These are phyloP conservation scores for Rhodotorula glutinis DNA, from an alignment of 1,284 basidiomycete species.

Conservation along the genomic window DNA sequence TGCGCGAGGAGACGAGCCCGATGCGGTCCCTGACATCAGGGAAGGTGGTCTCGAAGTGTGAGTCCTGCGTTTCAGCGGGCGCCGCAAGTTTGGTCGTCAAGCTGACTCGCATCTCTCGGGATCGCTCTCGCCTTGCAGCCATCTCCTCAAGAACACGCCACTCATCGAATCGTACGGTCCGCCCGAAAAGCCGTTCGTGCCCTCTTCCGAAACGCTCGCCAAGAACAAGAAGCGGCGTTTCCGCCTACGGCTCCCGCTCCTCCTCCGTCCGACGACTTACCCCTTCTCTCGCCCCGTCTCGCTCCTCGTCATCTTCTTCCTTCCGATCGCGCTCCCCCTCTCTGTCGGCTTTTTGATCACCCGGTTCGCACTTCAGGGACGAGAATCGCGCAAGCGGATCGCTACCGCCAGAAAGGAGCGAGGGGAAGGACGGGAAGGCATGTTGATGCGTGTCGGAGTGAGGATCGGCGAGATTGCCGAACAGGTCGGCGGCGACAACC, in stretches of 20 bases:
- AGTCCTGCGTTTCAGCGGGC: background rate
- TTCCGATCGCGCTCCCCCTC: conserved; percentile 26
- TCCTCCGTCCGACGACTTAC: conserved; percentile 21
- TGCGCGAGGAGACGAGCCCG: conserved; percentile 20
- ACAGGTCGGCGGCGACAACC: conserved; percentile 27
- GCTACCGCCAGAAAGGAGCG: conserved; percentile 2
- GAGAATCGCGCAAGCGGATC: conserved; percentile 20
- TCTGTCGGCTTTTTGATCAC: conserved; percentile 21
- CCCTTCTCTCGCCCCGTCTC: conserved; percentile 27
- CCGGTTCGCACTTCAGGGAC: conserved; percentile 24
- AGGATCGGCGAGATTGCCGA: conserved; percentile 28
- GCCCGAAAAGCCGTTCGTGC: background rate
- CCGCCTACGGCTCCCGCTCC: conserved; percentile 8
- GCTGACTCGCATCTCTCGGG: background rate
- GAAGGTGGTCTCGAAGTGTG: conserved; percentile 38
- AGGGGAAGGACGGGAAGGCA: conserved; percentile 27
- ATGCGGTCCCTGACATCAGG: conserved; percentile 12
- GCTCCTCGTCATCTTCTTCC: conserved; percentile 18
- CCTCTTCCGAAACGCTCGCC: too few species aligned
- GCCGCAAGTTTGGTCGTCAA: too few species aligned
- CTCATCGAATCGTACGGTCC: conserved; percentile 15
- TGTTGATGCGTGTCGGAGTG: conserved; percentile 29
- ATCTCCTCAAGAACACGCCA: conserved; percentile 6
- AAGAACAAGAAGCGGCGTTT: background rate
- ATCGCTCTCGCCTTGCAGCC: background rate